Conservation (phyloP, 1,284 basidiomycete species). For the Microstroma glucosiphilum region DNA sequence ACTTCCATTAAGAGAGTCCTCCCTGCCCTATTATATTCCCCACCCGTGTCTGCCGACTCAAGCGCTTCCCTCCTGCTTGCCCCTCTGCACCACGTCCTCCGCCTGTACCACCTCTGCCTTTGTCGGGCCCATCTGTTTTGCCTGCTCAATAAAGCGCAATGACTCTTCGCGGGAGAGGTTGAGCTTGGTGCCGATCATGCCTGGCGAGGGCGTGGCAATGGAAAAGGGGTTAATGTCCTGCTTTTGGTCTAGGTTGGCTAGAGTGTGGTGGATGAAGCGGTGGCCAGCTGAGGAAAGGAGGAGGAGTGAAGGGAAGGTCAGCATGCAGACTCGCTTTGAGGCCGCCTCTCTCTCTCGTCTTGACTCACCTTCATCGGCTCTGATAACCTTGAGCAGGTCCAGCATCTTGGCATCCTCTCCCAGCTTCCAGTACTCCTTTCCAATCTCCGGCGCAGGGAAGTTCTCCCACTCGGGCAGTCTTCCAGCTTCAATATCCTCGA, state of each 20-base stretch:
- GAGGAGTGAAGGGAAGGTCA: neutral
- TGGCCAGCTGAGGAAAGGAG: conserved; percentile 17
- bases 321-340: neutral
- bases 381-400: conserved; percentile 82
- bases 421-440: conserved; percentile 83
- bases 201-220: conserved; percentile 21
- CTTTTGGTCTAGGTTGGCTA: conserved; percentile 25
- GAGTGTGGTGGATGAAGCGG: conserved; percentile 37
- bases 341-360: conserved; percentile 41
- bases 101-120: too few relatives aligned
- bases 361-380: conserved; percentile 71
- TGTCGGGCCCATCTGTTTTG: neutral
- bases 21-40: too few relatives aligned
- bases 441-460: conserved; percentile 72
- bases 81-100: too few relatives aligned
- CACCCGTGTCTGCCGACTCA: too few relatives aligned
- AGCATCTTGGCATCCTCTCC: conserved; percentile 64
- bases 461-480: conserved; percentile 74
- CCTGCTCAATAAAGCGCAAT: conserved; percentile 16
- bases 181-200: conserved; percentile 23
- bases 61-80: too few relatives aligned
- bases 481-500: conserved; percentile 76
- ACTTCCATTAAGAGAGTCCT: too few relatives aligned
- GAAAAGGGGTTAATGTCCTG: conserved; percentile 36
- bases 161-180: conserved; percentile 35